Percentiles rank a stretch among this genome's conserved stretches.
These are phyloP conservation scores for Beauveria rudraprayagi DNA, from an alignment of 2,329 filamentous ascomycete genomes.

Conservation along the genomic window DNA sequence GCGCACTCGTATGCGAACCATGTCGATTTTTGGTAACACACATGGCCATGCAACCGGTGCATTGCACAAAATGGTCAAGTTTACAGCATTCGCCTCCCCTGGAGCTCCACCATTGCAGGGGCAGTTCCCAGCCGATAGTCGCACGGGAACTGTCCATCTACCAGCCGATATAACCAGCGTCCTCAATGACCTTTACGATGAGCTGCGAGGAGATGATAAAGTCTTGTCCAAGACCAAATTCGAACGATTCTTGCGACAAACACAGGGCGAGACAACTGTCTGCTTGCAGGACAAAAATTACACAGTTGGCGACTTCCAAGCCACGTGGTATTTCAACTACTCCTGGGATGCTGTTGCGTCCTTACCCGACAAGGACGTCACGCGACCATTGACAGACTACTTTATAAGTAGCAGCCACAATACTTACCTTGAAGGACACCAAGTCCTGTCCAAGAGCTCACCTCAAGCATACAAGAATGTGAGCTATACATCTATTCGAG, in stretches of 20 bases:
- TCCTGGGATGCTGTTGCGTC: slow-evolving; percentile 37
- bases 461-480: slow-evolving; percentile 72
- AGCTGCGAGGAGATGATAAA: slow-evolving; percentile 29
- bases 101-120: slow-evolving; percentile 21
- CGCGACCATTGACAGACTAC: slow-evolving; percentile 73
- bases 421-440: slow-evolving; percentile 83
- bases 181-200: slow-evolving; percentile 39
- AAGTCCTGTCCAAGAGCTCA: slow-evolving; percentile 69
- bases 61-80: slow-evolving; percentile 27
- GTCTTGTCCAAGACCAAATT: slow-evolving; percentile 31
- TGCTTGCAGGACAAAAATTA: slow-evolving; percentile 34
- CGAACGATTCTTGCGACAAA: slow-evolving; percentile 38
- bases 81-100: slow-evolving; percentile 24
- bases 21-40: slow-evolving; percentile 32
- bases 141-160: slow-evolving; percentile 30
- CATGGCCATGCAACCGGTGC: slow-evolving; percentile 22
- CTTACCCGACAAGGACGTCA: slow-evolving; percentile 47
- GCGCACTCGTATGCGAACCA: slow-evolving; percentile 26
- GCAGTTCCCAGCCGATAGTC: slow-evolving; percentile 14
- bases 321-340: slow-evolving; percentile 36
- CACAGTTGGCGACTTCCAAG: slow-evolving; percentile 41
- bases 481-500: slow-evolving; percentile 22
- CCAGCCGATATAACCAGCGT: slow-evolving; percentile 41
- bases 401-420: slow-evolving; percentile 95
- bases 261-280: slow-evolving; percentile 37